These are phyloP conservation scores for Ramularia endophylla DNA, from an alignment of 2,329 filamentous ascomycete species.

Conservation along the genomic window DNA sequence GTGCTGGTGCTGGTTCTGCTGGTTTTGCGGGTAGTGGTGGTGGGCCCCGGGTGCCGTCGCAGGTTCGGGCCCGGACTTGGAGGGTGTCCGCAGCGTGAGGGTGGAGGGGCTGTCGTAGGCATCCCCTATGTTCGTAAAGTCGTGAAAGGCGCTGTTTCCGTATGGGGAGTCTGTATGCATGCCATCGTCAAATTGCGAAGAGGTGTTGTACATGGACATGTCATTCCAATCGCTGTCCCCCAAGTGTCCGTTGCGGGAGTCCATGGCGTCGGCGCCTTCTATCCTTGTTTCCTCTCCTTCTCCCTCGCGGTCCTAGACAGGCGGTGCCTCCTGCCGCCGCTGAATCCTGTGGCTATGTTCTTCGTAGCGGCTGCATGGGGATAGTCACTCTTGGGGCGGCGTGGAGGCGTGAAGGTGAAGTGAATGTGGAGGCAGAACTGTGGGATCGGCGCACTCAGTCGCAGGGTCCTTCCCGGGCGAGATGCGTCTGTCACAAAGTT, in stretches of 20 bases:
- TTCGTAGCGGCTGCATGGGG: too few relatives aligned
- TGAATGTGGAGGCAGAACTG: too few relatives aligned
- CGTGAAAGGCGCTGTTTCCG: conserved; percentile 19
- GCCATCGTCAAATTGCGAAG: conserved; percentile 19
- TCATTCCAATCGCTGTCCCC: conserved; percentile 18
- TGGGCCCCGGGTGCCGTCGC: conserved; percentile 11
- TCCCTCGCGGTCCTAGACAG: too few relatives aligned
- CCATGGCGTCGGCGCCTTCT: conserved; percentile 11
- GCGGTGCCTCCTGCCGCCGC: too few relatives aligned
- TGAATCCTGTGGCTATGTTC: too few relatives aligned
- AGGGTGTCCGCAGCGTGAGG: conserved; percentile 23
- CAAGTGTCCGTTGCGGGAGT: conserved; percentile 9
- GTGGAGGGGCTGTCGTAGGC: conserved; percentile 21
- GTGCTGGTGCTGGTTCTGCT: conserved; percentile 10
- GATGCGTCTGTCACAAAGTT: too few relatives aligned
- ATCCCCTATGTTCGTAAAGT: conserved; percentile 27
- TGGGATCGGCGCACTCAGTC: too few relatives aligned
- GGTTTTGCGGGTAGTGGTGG: conserved; percentile 9
- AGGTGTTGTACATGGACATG: conserved; percentile 16
- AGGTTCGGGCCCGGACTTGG: conserved; percentile 23
- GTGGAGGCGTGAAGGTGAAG: too few relatives aligned
- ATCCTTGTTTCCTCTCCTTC: too few relatives aligned
- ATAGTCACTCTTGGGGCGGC: too few relatives aligned
- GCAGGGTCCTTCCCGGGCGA: too few relatives aligned
- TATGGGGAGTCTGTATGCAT: conserved; percentile 23